Conservation (phyloP, 257 asterid genomes). For the Solanum pimpinellifolium region DNA sequence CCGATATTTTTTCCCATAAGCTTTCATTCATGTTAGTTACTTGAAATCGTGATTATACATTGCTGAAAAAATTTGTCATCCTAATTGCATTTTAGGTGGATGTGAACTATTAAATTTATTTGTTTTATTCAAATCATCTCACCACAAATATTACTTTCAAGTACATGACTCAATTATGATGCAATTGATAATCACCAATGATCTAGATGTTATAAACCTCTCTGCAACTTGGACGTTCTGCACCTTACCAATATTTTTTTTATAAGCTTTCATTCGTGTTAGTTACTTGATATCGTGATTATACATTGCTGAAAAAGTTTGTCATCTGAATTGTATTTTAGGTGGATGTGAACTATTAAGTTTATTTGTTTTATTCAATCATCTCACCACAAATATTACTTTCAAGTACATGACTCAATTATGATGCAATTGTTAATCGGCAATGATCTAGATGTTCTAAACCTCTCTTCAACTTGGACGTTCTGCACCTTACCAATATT, state of each 20-base stretch:
- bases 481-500: no score
- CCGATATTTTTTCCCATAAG: no score
- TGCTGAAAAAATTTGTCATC: no score
- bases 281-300: not conserved
- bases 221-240: no score
- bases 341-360: not conserved
- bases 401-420: no score
- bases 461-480: no score
- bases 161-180: no score
- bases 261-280: no score
- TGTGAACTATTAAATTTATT: not conserved
- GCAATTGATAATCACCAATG: not conserved
- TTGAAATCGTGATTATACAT: not conserved
- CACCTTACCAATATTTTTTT: no score
- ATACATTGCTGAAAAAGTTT: no score
- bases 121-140: not conserved
- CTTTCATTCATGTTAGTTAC: no score
- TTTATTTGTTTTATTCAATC: not conserved
- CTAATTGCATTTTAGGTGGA: not conserved
- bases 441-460: not conserved
- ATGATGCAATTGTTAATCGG: not conserved
- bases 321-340: not conserved
- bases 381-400: not conserved
- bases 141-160: not conserved
- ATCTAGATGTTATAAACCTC: not conserved